Evolutionary conservation across 1,139 yeast species (phyloP).

Genomic region (Yamadazyma songkhlaensis): DNA sequence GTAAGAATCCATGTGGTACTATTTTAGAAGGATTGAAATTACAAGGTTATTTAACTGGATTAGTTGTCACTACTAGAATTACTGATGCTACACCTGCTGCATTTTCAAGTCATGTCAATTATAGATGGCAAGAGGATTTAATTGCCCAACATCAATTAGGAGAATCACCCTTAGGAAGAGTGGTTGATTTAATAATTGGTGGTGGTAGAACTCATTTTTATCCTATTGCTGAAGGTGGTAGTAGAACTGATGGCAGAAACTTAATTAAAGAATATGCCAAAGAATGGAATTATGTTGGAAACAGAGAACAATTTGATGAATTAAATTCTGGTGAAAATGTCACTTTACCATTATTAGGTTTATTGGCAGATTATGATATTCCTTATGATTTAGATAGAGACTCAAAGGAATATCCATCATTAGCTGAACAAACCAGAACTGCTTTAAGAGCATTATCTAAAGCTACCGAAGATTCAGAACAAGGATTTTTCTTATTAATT

Average conservation of each 20-base stretch:
- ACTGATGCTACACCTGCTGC: constrained; percentile 83
- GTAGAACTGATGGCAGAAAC: constrained; percentile 64
- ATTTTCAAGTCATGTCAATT: constrained; percentile 72
- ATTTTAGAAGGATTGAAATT: constrained; percentile 79
- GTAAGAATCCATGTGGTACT: constrained; percentile 71
- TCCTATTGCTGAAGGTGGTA: constrained; percentile 49
- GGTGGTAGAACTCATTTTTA: constrained; percentile 84
- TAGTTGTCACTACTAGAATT: constrained; percentile 84
- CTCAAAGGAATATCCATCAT: constrained; percentile 57
- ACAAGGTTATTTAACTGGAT: constrained; percentile 74
- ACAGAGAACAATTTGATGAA: constrained; percentile 53
- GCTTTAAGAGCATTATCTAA: constrained; percentile 64
- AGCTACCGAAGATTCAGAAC: constrained; percentile 64
- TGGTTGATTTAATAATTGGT: constrained; percentile 81
- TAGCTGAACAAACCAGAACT: constrained; percentile 68
- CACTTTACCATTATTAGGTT: constrained; percentile 66
- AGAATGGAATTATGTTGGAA: constrained; percentile 63
- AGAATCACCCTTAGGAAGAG: constrained; percentile 68
- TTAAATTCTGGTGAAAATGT: constrained; percentile 56
- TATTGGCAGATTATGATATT: constrained; percentile 68
- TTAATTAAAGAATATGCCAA: constrained; percentile 57
- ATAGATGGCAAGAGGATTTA: constrained; percentile 71
- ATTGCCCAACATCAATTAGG: constrained; percentile 88
- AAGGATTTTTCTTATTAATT: constrained; percentile 77
- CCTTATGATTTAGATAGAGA: constrained; percentile 80